Evolutionary conservation across 441 rosid species (phyloP), one percentile per base, ranked within the genome.

Genomic region (Syzygium malaccense): DNA sequence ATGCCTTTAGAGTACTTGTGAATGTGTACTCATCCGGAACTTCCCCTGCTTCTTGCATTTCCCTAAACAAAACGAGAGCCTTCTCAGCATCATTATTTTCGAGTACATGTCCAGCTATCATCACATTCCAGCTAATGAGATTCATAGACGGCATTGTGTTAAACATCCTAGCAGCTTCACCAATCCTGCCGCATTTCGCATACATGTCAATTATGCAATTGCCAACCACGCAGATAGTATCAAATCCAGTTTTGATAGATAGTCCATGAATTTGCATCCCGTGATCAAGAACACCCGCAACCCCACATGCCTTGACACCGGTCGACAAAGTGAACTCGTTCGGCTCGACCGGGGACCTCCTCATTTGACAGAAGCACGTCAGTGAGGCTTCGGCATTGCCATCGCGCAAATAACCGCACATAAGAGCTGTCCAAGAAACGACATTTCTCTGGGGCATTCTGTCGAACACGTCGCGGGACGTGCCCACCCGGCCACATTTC

Each of bases 371-470:
- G 83, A 75, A 75, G 83, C 83, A 75, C n/a, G 3, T 75, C 28
- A 75, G 83, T 18, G n/a, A 45, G 23, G 83, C 83, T 14, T 75
- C 51, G 0, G 83, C 83, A 41, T 64, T 30, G 23, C 95, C 95
- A 26, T 90, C 91, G 33, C 87, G 93, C 66, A 97, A 89, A 89
- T 91, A 90, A 51, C 96, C 98, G 41, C 96, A 93, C 98, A 95
- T 95, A 71, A 97, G 98, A 75, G 98, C 92, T 3, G 98, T 96
- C 98, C 98, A 97, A 26, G 99, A 95, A 93, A 98, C 98, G 90
- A 95, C 96, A 55, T 97, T 98, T 93, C 97, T 94, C n/a, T 91
- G 92, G 66, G 87, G 91, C 99, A 97, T 96, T 93, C 85, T 92
- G 87, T 96, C 98, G 89, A 98, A 97, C 98, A 98, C 95, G 30